phyloP scores from a whole-genome alignment of 371 early-diverging fungal genomes.

The Rhizopus microsporus region DNA sequence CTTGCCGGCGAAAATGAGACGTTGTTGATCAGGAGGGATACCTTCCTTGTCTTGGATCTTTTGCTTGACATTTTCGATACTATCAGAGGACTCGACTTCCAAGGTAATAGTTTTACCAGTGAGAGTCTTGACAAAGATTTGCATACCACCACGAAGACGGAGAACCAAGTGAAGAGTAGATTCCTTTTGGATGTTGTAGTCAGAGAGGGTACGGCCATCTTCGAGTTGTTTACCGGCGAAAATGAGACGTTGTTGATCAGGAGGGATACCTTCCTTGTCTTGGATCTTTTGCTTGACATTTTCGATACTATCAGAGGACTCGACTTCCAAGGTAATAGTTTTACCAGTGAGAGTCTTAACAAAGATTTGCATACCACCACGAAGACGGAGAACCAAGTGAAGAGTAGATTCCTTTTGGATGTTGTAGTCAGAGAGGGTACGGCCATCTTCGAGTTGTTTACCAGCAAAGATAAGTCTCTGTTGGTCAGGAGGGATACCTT shows the following conservation, averaged over 20 bases:
- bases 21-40: conserved; percentile 99
- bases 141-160: conserved; percentile 93
- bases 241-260: conserved; percentile 99
- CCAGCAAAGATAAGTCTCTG: conserved; percentile 98
- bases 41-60: conserved; percentile 98
- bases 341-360: conserved; percentile 84
- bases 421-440: conserved; percentile 78
- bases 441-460: conserved; percentile 98
- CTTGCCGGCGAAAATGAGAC: conserved; percentile 98
- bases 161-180: conserved; percentile 96
- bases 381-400: conserved; percentile 94
- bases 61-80: conserved; percentile 95
- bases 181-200: conserved; percentile 90
- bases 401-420: conserved; percentile 95
- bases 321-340: conserved; percentile 93
- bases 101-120: conserved; percentile 89
- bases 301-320: conserved; percentile 92
- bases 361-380: conserved; percentile 89
- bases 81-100: conserved; percentile 93
- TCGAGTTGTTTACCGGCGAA: conserved; percentile 99
- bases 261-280: conserved; percentile 90
- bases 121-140: conserved; percentile 82
- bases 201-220: conserved; percentile 85
- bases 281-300: conserved; percentile 98
- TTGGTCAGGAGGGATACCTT: conserved; percentile 80